Conservation (phyloP, 1,139 yeast genomes). For the Yamadazyma sp. region DNA sequence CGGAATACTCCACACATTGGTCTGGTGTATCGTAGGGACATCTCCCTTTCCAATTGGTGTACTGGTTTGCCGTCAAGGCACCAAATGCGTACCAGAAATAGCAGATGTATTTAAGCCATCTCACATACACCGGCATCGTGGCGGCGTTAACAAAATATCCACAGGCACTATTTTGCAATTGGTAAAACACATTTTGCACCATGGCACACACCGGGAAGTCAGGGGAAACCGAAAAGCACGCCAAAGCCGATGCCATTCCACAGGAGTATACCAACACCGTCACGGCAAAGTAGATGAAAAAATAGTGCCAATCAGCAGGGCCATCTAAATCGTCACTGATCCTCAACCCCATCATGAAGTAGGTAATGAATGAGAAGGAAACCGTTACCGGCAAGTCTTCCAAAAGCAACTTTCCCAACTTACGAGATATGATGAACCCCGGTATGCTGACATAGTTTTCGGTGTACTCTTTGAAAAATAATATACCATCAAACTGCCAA, state of each 20-base stretch:
- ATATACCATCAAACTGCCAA: constrained; percentile 64
- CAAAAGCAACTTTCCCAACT: constrained; percentile 61
- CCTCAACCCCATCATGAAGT: constrained; percentile 77
- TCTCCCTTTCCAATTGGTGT: constrained; percentile 56
- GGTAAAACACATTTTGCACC: constrained; percentile 62
- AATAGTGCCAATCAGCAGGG: constrained; percentile 26
- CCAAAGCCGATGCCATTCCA: constrained; percentile 56
- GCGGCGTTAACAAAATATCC: constrained; percentile 78
- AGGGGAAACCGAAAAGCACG: constrained; percentile 58
- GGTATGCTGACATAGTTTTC: constrained; percentile 68
- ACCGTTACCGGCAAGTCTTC: constrained; percentile 72
- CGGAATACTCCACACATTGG: constrained; percentile 47
- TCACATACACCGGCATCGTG: constrained; percentile 79
- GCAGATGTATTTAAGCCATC: constrained; percentile 78
- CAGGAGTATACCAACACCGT: constrained; percentile 55
- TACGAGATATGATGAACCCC: constrained; percentile 68
- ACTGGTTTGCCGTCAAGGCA: constrained; percentile 64
- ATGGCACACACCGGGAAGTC: constrained; percentile 68
- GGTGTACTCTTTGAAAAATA: constrained; percentile 71
- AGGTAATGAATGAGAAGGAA: constrained; percentile 59
- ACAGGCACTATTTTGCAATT: constrained; percentile 74
- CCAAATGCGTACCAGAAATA: constrained; percentile 82
- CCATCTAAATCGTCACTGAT: constrained; percentile 19
- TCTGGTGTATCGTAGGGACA: constrained; percentile 39
- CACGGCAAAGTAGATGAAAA: constrained; percentile 63